Evolutionary conservation across 2,329 filamentous ascomycete genomes (phyloP).

Genomic region (Sporothrix luriei): DNA sequence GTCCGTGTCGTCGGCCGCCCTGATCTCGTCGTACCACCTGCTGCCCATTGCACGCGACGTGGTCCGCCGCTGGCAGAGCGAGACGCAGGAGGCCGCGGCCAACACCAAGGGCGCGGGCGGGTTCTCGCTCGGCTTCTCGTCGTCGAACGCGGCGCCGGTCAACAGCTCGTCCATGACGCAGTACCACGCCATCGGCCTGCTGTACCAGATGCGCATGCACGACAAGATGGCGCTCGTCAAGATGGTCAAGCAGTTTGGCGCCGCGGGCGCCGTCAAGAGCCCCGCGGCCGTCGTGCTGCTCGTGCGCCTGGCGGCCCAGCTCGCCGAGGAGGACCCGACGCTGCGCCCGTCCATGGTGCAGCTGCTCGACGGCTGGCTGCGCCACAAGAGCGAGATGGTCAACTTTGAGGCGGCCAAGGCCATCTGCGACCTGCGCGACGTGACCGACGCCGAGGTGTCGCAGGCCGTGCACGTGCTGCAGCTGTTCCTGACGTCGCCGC

Average conservation of each 20-base stretch:
- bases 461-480: slow-evolving; percentile 95
- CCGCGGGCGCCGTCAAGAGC: slow-evolving; percentile 89
- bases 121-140: slow-evolving; percentile 90
- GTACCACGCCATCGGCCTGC: slow-evolving; percentile 94
- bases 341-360: slow-evolving; percentile 96
- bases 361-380: slow-evolving; percentile 91
- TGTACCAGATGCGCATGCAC: slow-evolving; percentile 97
- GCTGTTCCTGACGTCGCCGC: slow-evolving; percentile 92
- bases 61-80: slow-evolving; percentile 95
- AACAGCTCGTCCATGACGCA: slow-evolving; percentile 97
- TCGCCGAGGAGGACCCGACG: slow-evolving; percentile 88
- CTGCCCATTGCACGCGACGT: slow-evolving; percentile 95
- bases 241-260: slow-evolving; percentile 99
- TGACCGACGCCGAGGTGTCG: slow-evolving; percentile 86
- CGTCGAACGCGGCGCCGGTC: slow-evolving; percentile 65
- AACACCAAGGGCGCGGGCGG: slow-evolving; percentile 85
- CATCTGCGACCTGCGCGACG: slow-evolving; percentile 91
- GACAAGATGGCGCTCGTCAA: slow-evolving; percentile 98
- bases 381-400: slow-evolving; percentile 99
- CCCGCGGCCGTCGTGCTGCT: slow-evolving; percentile 90
- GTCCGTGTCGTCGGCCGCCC: slow-evolving; percentile 91
- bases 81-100: slow-evolving; percentile 94
- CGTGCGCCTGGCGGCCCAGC: slow-evolving; percentile 86
- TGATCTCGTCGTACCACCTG: slow-evolving; percentile 96
- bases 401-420: slow-evolving; percentile 99